These are phyloP conservation scores for Malassezia brasiliensis DNA, from an alignment of 1,284 basidiomycete genomes.

Conservation along the genomic window DNA sequence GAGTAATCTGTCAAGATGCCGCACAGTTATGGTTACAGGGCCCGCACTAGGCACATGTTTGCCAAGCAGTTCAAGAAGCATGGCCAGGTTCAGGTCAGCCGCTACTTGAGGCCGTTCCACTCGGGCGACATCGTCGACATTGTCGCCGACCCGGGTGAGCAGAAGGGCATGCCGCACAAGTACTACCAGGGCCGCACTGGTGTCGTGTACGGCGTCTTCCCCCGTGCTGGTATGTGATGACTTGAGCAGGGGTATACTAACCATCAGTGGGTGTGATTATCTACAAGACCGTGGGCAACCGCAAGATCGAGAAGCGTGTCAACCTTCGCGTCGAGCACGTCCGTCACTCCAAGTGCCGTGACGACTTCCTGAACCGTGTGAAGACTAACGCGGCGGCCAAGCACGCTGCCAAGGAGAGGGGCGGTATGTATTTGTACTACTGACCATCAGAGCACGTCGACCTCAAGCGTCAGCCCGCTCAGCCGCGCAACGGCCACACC, in stretches of 20 bases:
- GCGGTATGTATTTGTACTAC: slow-evolving; percentile 1
- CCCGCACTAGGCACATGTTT: slow-evolving; percentile 99
- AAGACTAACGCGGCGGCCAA: slow-evolving; percentile 81
- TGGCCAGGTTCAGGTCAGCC: slow-evolving; percentile 81
- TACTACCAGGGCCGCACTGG: slow-evolving; percentile 69
- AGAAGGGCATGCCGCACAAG: slow-evolving; percentile 99
- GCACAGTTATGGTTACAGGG: slow-evolving; percentile 99
- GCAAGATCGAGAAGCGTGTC: slow-evolving; percentile 98
- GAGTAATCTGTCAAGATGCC: slow-evolving; percentile 59
- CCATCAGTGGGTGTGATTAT: slow-evolving; percentile 85
- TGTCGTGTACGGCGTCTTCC: slow-evolving; percentile 96
- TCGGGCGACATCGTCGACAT: slow-evolving; percentile 99
- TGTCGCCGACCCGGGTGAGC: slow-evolving; percentile 96
- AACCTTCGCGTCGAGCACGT: slow-evolving; percentile 98
- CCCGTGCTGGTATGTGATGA: slow-evolving; percentile 50
- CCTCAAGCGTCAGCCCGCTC: slow-evolving; percentile 76
- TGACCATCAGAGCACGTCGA: slow-evolving; percentile 60
- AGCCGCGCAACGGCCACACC: slow-evolving; percentile 69
- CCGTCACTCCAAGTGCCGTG: slow-evolving; percentile 93
- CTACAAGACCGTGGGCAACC: slow-evolving; percentile 97
- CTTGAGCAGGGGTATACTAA: background rate
- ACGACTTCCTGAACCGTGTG: slow-evolving; percentile 95
- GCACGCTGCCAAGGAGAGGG: slow-evolving; percentile 61
- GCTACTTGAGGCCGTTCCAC: slow-evolving; percentile 83
- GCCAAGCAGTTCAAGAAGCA: slow-evolving; percentile 59